Conservation (phyloP, 202 grass and related monocot species). For the Carex arenaria region DNA sequence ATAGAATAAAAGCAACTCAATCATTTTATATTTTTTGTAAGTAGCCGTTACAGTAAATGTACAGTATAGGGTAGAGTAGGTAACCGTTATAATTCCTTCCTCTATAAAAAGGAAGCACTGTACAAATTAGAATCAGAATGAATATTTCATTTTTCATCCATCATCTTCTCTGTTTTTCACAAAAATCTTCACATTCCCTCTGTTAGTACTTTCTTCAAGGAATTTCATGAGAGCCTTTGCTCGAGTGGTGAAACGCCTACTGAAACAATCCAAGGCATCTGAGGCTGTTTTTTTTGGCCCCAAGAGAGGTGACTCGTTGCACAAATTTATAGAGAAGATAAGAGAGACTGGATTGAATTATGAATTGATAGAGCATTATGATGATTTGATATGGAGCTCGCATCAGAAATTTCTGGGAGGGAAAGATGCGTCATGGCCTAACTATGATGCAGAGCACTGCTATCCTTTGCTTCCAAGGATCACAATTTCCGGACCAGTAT, state of each 20-base stretch:
- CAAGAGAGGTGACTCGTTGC: conserved; percentile 71
- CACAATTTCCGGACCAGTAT: not conserved
- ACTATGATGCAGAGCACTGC: conserved; percentile 71
- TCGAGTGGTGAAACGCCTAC: conserved; percentile 40
- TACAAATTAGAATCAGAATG: too few species aligned
- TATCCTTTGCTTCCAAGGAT: conserved; percentile 78
- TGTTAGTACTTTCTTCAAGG: conserved; percentile 81
- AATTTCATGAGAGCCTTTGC: conserved; percentile 73
- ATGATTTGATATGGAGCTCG: conserved; percentile 56
- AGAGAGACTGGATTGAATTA: conserved; percentile 48
- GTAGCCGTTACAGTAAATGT: too few species aligned
- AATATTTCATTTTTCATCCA: too few species aligned
- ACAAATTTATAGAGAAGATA: conserved; percentile 52
- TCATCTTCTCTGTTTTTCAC: too few species aligned
- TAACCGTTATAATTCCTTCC: too few species aligned
- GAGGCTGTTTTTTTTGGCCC: conserved; percentile 78
- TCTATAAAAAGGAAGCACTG: too few species aligned
- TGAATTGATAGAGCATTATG: conserved; percentile 78
- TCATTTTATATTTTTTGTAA: too few species aligned
- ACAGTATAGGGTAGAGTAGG: too few species aligned
- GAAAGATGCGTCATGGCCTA: conserved; percentile 62
- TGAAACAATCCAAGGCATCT: conserved; percentile 61
- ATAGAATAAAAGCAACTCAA: too few species aligned
- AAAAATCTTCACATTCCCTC: too few species aligned
- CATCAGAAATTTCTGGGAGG: conserved; percentile 49